Base-by-base conservation (phyloP, 805 yeast species). In the Tetrapisispora fleetii region DNA sequence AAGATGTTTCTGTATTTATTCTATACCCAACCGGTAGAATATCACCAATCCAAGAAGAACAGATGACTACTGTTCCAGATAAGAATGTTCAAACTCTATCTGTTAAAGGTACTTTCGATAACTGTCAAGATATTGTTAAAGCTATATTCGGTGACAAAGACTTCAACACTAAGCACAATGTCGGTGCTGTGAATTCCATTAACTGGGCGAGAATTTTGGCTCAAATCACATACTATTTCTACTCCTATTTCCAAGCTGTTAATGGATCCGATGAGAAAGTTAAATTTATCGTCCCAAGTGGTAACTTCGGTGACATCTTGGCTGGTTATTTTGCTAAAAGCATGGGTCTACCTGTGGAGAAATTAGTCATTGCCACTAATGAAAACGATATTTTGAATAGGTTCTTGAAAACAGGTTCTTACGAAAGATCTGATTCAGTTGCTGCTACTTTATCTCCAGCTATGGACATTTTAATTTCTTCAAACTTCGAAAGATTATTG, bases 131-230 rank as follows among this genome's bases (percentile, higher is more conserved):
- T 62, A 80, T 90, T 50, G 98, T 93, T 53, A 93, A 93, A 71
- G 85, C 83, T 62, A 81, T 91, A 52, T 93, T 93, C 67, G 93
- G 91, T 52, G 99, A 93, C 67, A 71, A 66, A 47, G 88, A 83
- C 54, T 93, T 93, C 75, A 93, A 93, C 70, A 77, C 76, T 55
- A 83, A 81, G 66, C 85, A 90, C 71, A 96, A 90, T 62, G 84
- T 93, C 50, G 99, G 98, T 58, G 99, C 99, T 17, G 95, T 93
- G 52, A 93, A 93, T 72, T 90, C 98, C 43, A 93, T 93, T 67
- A 93, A 93, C 76, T 93, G 99, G 99, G 98, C 99, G 9, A 82
- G 99, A 71, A 93, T 93, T 57, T 77, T 93, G 59, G 97, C 99
- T 39, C 99, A 93, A 73, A 91, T 89, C 66, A 90, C 99, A 21